Evolutionary conservation across 2,329 filamentous ascomycete species (phyloP).

Genomic region (Colletotrichum sp.): DNA sequence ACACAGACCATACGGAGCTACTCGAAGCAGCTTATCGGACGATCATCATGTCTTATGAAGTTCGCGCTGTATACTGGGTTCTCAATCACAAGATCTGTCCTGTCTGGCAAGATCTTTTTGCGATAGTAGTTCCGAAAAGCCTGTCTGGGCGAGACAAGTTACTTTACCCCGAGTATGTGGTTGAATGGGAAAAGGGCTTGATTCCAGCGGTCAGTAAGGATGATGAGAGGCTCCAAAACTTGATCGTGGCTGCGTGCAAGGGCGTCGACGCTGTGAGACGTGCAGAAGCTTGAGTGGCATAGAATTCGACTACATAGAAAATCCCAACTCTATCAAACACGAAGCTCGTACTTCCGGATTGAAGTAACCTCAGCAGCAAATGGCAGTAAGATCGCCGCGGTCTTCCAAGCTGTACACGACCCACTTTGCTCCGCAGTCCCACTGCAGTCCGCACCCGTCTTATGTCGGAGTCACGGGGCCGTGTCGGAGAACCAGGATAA

Average conservation of each 20-base stretch:
- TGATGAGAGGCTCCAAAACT: not conserved
- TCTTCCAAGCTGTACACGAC: not conserved
- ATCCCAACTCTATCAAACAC: not conserved
- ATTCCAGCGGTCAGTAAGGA: not conserved
- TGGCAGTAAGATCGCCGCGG: not conserved
- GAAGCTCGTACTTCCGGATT: not conserved
- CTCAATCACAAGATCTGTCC: not conserved
- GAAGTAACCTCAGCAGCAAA: not conserved
- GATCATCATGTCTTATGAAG: not conserved
- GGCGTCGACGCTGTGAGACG: not conserved
- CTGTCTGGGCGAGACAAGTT: not conserved
- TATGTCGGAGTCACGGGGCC: not conserved
- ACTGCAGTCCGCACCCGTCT: not conserved
- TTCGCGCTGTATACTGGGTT: not conserved
- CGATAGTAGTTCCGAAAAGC: not conserved
- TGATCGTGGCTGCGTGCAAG: constrained; percentile 1
- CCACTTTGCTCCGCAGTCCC: not conserved
- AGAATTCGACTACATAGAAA: not conserved
- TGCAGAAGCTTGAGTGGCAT: not conserved
- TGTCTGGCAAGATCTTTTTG: not conserved
- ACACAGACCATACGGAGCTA: not conserved
- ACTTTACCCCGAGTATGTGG: not conserved
- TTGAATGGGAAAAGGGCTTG: not conserved
- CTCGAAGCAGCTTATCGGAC: not conserved
- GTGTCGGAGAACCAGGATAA: not conserved